Evolutionary conservation across 2,329 filamentous ascomycete species (phyloP), one percentile per base, ranked within the genome.

Genomic region (Aspergillus hiratsukae): DNA sequence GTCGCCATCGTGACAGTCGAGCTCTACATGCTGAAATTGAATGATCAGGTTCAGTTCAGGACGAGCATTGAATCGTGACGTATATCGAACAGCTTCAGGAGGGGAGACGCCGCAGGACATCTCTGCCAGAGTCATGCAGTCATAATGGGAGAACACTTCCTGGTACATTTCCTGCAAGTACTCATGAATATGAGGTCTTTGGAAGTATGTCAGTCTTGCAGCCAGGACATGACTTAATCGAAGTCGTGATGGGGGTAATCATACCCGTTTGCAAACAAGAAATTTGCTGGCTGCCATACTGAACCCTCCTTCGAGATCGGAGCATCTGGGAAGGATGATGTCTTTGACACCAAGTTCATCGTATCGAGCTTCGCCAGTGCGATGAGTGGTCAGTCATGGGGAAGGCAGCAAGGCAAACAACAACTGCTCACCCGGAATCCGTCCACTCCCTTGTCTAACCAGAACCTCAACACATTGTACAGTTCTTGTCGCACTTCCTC

Each of bases 381-480:
- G 40, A 41, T 21, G 40, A 19, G 21, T 25, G 10, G 41, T 55
- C 23, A 46, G 43, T 21, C 41, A 29, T 25, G 31, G 17, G 19
- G 19, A 8, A n/a, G 27, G 35, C 4, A 19, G 25, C 21, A 51
- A 14, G 25, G 31, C 23, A 28, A 11, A 50, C 25, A 25, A 2
- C 2, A 41, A 9, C 3, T 17, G n/a, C 59, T 45, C 48, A 88
- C 79, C n/a, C 86, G 79, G 72, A 88, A 89, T 4, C 86, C 86
- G 45, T 86, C 82, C 0, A 89, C 83, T 7, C 88, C 88, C n/a
- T 81, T 80, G 46, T 87, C 77, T 1, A 91, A 80, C 89, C 89
- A 92, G 68, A 91, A 92, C 41, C 81, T 78, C 83, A 90, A 87
- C 2, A 85, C 78, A 9, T 80, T 79, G 71, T 89, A 88, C 14